Percentiles rank a stretch among this genome's conserved stretches.
These are phyloP conservation scores for Fraxinus platypoda DNA, from an alignment of 305 asterid genomes.

Conservation along the genomic window DNA sequence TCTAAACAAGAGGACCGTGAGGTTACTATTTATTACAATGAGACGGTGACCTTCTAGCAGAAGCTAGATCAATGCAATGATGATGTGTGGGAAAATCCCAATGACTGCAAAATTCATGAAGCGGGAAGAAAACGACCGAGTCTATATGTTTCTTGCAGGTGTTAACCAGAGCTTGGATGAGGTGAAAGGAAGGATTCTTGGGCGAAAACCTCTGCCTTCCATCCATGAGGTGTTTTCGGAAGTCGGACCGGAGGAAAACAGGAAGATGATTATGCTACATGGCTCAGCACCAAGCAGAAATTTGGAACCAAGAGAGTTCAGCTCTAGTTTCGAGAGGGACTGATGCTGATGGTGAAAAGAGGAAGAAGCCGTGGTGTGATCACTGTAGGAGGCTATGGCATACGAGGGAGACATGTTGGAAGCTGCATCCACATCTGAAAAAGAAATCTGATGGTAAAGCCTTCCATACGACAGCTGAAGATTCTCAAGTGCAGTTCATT, in stretches of 20 bases:
- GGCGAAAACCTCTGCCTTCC: background rate
- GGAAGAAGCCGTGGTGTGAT: too few species aligned
- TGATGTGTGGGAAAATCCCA: background rate
- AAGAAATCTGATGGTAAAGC: too few species aligned
- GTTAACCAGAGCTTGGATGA: background rate
- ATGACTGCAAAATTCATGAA: background rate
- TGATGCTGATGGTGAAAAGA: too few species aligned
- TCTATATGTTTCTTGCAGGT: background rate
- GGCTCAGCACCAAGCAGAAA: background rate
- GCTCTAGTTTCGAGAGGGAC: too few species aligned
- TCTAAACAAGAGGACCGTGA: background rate
- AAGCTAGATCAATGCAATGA: conserved; percentile 1
- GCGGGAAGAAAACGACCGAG: background rate
- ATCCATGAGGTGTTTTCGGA: background rate
- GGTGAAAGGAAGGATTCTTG: background rate
- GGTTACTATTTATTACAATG: background rate
- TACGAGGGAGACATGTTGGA: too few species aligned
- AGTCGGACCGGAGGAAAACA: background rate
- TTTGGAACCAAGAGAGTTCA: too few species aligned
- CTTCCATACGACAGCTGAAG: too few species aligned
- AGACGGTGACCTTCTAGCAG: background rate
- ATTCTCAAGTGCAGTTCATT: too few species aligned
- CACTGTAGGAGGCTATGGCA: too few species aligned
- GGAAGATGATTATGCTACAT: background rate
- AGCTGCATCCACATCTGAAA: too few species aligned